A percentile compares a stretch with the other conserved stretches of the same genome.
phyloP scores from a whole-genome alignment of 495 filamentous ascomycete species.

The Lophium mytilinum region DNA sequence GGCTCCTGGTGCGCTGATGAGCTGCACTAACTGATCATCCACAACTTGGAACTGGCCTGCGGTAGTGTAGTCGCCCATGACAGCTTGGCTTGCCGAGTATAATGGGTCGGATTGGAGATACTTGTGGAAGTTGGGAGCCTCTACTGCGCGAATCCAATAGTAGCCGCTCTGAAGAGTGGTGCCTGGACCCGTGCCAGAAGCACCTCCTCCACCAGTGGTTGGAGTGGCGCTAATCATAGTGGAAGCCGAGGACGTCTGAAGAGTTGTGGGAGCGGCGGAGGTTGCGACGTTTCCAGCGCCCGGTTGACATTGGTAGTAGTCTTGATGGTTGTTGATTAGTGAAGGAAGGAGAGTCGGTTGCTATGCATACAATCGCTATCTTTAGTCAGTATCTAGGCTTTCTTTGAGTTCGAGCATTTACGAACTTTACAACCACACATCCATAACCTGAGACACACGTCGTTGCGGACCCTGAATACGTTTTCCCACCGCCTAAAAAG shows the following conservation, averaged over 20 bases:
- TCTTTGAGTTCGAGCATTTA: neutral
- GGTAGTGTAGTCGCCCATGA: conserved; percentile 45
- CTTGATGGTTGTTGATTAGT: neutral
- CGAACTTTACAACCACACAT: conserved; percentile 22
- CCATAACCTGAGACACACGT: conserved; percentile 1
- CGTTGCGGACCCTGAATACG: neutral
- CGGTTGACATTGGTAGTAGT: conserved; percentile 34
- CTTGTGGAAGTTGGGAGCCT: conserved; percentile 53
- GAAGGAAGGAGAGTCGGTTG: neutral
- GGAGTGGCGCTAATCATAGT: conserved; percentile 12
- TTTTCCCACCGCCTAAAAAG: conserved; percentile 12
- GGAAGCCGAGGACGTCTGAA: conserved; percentile 6
- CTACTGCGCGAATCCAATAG: conserved; percentile 55
- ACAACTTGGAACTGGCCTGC: conserved; percentile 55
- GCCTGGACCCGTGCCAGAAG: conserved; percentile 32
- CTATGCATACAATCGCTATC: conserved; percentile 11
- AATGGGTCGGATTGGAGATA: conserved; percentile 51
- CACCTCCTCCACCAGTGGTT: conserved; percentile 9
- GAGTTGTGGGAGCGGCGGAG: conserved; percentile 9
- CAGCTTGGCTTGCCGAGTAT: conserved; percentile 41
- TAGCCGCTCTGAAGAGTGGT: conserved; percentile 44
- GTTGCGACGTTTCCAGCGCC: conserved; percentile 8
- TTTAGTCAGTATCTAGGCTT: neutral
- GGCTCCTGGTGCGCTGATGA: conserved; percentile 22
- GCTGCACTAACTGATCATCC: conserved; percentile 48